phyloP scores from a whole-genome alignment of 2,329 filamentous ascomycete genomes.

The Myriosclerotinia duriaeana region DNA sequence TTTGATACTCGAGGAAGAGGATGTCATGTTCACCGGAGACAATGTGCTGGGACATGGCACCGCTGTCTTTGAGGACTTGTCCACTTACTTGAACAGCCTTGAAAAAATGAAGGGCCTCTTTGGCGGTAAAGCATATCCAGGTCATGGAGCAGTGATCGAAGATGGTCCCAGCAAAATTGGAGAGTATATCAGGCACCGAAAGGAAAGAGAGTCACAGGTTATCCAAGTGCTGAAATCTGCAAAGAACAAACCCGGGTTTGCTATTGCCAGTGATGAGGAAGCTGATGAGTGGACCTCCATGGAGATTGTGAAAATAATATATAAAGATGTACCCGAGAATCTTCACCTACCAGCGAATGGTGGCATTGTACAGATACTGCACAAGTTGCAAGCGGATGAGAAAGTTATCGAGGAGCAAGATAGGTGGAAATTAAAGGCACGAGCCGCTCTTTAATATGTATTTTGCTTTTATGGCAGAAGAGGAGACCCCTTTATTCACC shows the following conservation, averaged over 20 bases:
- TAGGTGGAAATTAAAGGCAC: slow-evolving; percentile 48
- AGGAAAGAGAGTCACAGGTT: slow-evolving; percentile 76
- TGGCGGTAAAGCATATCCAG: slow-evolving; percentile 74
- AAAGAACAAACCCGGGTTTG: slow-evolving; percentile 37
- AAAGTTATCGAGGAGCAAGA: slow-evolving; percentile 52
- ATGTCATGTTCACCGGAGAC: slow-evolving; percentile 85
- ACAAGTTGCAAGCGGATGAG: slow-evolving; percentile 75
- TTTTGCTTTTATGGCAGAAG: neutral
- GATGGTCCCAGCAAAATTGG: slow-evolving; percentile 69
- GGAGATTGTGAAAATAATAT: slow-evolving; percentile 87
- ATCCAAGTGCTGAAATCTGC: slow-evolving; percentile 58
- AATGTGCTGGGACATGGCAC: slow-evolving; percentile 87
- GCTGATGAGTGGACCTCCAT: slow-evolving; percentile 62
- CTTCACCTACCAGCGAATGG: slow-evolving; percentile 74
- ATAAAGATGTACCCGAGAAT: slow-evolving; percentile 72
- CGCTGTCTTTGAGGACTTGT: slow-evolving; percentile 77
- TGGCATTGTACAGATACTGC: slow-evolving; percentile 75
- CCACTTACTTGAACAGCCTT: slow-evolving; percentile 66
- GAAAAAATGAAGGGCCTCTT: slow-evolving; percentile 67
- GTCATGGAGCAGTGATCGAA: slow-evolving; percentile 77
- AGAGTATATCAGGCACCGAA: slow-evolving; percentile 82
- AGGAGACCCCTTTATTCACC: neutral
- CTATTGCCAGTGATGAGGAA: slow-evolving; percentile 30
- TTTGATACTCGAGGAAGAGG: slow-evolving; percentile 72
- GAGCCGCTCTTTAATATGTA: slow-evolving; percentile 44